Base-by-base conservation (phyloP, 805 yeast species). In the Ogataea chonburiensis region DNA sequence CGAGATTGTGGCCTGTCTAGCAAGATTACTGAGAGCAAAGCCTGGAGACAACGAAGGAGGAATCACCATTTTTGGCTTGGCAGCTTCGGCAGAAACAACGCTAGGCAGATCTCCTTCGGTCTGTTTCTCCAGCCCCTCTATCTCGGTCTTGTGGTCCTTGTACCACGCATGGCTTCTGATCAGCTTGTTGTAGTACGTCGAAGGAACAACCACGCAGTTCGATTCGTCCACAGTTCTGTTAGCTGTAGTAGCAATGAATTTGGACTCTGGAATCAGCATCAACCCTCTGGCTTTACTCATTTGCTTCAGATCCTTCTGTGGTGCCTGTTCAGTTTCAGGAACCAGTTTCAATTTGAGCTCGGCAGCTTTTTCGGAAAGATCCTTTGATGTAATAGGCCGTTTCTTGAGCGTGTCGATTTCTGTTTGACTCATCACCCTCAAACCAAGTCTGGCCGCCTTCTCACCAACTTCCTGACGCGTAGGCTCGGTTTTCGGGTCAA, bases 201-300 rank as follows among this genome's bases (percentile, higher is more conserved):
- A 64, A 5, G 91, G 88, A 21, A 83, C 53, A 7, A 80, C 78
- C 40, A 79, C 80, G 21, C 81, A 79, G 43, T 75, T 73, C 4
- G 64, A 58, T 9, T 68, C 57, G 46, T 80, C 85, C 4, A 84
- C 77, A 4, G 59, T 60, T 45, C 72, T 67, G 7, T 75, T 71
- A 23, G 71, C 71, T 2, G 83, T 77, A 1, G 88, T 80, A 1
- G 85, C 78, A 42, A 82, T 64, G 47, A 73, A 81, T 2, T 79
- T 66, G n/a, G 68, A 55, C 33, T 67, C 68, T 1, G 91, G 85
- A 25, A 84, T 66, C 33, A 77, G 67, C 46, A 81, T 51, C 31
- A 72, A 49, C 3, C 79, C 81, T 33, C 64, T 54, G 10, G 61
- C 51, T 33, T 60, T 66, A 4, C 81, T 83, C 5, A 59, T 59